Conservation (phyloP, 371 early-diverging fungal genomes). For the Apophysomyces trapeziformis region DNA sequence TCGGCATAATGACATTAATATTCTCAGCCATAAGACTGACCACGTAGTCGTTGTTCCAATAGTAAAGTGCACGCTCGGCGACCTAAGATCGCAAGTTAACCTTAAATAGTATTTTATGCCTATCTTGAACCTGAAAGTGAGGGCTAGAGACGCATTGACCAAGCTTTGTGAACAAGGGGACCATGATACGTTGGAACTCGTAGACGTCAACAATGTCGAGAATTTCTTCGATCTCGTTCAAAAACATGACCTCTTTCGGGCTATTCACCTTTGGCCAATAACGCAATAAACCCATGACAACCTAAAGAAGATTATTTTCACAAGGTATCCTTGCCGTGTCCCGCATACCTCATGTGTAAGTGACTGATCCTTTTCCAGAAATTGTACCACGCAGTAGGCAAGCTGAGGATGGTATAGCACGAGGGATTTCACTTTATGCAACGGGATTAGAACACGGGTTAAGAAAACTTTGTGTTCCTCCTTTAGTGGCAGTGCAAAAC, state of each 20-base stretch:
- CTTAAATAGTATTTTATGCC: background rate
- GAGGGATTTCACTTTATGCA: conserved; percentile 94
- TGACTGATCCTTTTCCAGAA: conserved; percentile 92
- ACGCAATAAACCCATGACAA: conserved; percentile 83
- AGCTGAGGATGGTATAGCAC: conserved; percentile 94
- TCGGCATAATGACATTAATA: conserved; percentile 86
- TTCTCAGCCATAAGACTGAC: conserved; percentile 92
- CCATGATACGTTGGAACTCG: conserved; percentile 88
- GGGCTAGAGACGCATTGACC: conserved; percentile 94
- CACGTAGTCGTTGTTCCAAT: conserved; percentile 98
- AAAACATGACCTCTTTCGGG: conserved; percentile 97
- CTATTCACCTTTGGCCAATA: conserved; percentile 98
- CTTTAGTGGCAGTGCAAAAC: conserved; percentile 95
- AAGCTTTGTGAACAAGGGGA: conserved; percentile 90
- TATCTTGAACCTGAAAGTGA: conserved; percentile 84
- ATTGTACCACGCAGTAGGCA: conserved; percentile 97
- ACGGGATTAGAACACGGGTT: conserved; percentile 89
- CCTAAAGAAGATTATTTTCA: conserved; percentile 43
- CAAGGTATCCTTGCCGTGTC: background rate
- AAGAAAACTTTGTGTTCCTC: conserved; percentile 97
- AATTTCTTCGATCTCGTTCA: conserved; percentile 96
- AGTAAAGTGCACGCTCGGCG: conserved; percentile 94
- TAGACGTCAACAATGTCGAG: conserved; percentile 90
- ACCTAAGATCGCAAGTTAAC: conserved; percentile 54
- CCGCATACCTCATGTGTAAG: conserved; percentile 80